Evolutionary conservation across 345 rosid species (phyloP).

Genomic region (Rhodamnia argentea): DNA sequence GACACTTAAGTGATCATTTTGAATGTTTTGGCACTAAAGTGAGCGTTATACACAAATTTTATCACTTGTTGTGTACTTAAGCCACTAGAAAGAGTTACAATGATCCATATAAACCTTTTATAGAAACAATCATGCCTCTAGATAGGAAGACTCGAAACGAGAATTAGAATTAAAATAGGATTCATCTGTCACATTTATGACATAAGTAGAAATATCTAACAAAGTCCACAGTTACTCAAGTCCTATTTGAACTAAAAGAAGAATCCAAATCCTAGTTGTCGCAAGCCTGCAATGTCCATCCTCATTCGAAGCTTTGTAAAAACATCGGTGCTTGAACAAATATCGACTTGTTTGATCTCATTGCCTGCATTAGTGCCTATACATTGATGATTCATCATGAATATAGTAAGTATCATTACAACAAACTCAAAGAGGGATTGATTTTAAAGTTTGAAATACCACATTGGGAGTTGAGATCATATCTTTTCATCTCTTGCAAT

Average conservation of each 20-base stretch:
- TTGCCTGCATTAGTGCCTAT: neutral
- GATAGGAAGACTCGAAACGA: neutral
- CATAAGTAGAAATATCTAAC: neutral
- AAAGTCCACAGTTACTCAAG: neutral
- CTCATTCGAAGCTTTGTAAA: neutral
- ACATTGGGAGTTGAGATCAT: neutral
- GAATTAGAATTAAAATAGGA: neutral
- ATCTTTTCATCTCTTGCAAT: neutral
- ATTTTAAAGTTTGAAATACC: neutral
- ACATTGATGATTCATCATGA: neutral
- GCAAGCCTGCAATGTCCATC: neutral
- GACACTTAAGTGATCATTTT: too few relatives aligned
- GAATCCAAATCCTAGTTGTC: neutral
- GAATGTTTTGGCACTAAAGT: too few relatives aligned
- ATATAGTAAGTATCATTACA: neutral
- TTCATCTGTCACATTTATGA: neutral
- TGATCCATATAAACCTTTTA: neutral
- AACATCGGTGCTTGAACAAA: neutral
- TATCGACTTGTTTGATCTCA: neutral
- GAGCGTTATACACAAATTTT: too few relatives aligned
- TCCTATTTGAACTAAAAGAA: neutral
- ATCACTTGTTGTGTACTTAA: too few relatives aligned
- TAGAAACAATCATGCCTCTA: neutral
- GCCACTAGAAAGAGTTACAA: neutral
- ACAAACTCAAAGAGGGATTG: neutral